A percentile compares a stretch with the other conserved stretches of the same genome.
These are phyloP conservation scores for Sphagnum fallax DNA, from an alignment of 228 moss, liverwort and hornwort species.

Conservation along the genomic window DNA sequence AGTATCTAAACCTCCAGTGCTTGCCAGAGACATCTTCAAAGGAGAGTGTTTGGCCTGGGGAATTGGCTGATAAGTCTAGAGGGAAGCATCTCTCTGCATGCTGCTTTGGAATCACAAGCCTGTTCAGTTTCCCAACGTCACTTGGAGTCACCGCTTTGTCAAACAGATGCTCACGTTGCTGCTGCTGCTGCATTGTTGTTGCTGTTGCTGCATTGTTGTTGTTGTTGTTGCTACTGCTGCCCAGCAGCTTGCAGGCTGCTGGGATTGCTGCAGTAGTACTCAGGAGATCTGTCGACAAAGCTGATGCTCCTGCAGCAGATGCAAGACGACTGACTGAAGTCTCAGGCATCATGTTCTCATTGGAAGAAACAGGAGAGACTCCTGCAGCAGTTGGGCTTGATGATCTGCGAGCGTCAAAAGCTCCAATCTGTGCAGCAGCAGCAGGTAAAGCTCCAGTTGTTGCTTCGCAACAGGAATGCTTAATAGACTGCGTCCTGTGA, in stretches of 20 bases:
- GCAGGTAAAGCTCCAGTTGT: constrained; percentile 47
- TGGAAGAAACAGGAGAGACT: constrained; percentile 27
- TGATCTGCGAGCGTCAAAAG: constrained; percentile 35
- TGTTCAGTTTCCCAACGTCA: constrained; percentile 94
- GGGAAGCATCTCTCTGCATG: constrained; percentile 98
- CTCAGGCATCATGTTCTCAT: constrained; percentile 17
- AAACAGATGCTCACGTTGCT: constrained; percentile 79
- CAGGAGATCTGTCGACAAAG: too few relatives aligned
- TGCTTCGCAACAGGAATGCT: constrained; percentile 10
- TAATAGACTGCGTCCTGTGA: constrained; percentile 43
- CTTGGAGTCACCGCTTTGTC: constrained; percentile 98
- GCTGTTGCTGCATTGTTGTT: constrained; percentile 31
- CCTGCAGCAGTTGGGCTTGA: constrained; percentile 22
- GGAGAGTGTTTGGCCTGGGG: constrained; percentile 95
- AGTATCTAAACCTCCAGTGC: constrained; percentile 97
- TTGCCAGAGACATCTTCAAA: constrained; percentile 92
- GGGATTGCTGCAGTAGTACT: too few relatives aligned
- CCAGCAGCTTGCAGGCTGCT: too few relatives aligned
- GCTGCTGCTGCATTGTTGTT: constrained; percentile 11
- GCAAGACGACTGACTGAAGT: too few relatives aligned
- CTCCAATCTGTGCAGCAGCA: constrained; percentile 26
- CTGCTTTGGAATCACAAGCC: constrained; percentile 96
- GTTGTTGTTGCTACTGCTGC: constrained; percentile 12
- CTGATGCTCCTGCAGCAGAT: too few relatives aligned
- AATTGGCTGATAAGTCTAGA: constrained; percentile 73